Base-by-base conservation (phyloP, 2,329 filamentous ascomycete genomes). In the Biscogniauxia sp. region DNA sequence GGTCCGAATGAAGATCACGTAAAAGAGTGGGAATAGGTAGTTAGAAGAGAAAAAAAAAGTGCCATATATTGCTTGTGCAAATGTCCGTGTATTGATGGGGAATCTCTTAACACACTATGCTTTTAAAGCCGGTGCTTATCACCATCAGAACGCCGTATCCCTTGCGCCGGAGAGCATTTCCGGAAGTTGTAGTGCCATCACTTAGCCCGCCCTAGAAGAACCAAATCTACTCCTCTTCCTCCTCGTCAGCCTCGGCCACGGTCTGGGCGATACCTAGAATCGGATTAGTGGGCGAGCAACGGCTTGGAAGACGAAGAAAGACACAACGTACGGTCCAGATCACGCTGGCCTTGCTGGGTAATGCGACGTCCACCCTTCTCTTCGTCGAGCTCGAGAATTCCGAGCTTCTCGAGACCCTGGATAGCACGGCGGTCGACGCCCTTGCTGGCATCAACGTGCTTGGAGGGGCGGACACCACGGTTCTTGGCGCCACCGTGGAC, bases 401-500 rank as follows among this genome's bases (percentile, higher is more conserved):
- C 93, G 75, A 99, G 97, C 91, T 98, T 97, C 91, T 97, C 95
- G 62, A 99, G 91, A 66, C 93, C 85, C 87, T 99, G 95, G 80
- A 97, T 84, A 78, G 96, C 86, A 87, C 97, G 97, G 82, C 95
- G 93, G 87, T 99, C 95, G 73, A 99, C 93, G 77, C 88, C 89
- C 79, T 94, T 94, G 72, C 89, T 93, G 80, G 93, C 95, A 78
- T 97, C 91, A 75, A 97, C 92, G 87, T 99, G 95, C 83, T 96
- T 89, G 69, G 88, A 92, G 78, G 95, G 95, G 72, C 90, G 88
- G 73, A 88, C 88, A 75, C 95, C 95, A 74, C 95, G 93, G 90
- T 98, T 99, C 89, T 96, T 97, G 85, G 91, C 90, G 73, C 88
- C 90, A 75, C 93, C 95, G 88, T 99, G 95, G 70, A 90, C 91